Conservation (phyloP, 2,329 filamentous ascomycete species). For the Penicillium sp. region DNA sequence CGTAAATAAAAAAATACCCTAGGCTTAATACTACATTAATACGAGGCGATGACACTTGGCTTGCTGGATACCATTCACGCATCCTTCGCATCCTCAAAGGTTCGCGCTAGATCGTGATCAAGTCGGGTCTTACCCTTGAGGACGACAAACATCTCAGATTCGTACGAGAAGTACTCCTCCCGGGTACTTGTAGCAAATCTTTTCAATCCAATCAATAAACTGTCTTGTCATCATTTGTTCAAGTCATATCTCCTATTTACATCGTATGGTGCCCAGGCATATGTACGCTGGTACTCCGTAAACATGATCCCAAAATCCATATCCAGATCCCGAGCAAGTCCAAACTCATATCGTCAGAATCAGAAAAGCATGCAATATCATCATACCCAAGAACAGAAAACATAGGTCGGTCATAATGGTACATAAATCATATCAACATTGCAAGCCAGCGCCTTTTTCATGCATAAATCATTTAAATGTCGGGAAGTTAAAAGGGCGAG, state of each 20-base stretch:
- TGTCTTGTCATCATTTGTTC: neutral
- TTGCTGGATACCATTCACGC: too few relatives aligned
- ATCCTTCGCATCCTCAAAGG: too few relatives aligned
- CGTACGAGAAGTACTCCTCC: too few relatives aligned
- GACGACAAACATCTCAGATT: too few relatives aligned
- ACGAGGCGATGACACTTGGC: too few relatives aligned
- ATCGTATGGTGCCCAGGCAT: constrained; percentile 12
- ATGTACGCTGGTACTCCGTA: too few relatives aligned
- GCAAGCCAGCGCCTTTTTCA: constrained; percentile 21
- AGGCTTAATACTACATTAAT: too few relatives aligned
- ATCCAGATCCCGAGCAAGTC: constrained; percentile 6
- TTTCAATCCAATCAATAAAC: neutral
- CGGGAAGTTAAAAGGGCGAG: neutral
- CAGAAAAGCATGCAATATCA: constrained; percentile 12
- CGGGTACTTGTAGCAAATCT: neutral
- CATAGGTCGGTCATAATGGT: constrained; percentile 22
- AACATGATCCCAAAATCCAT: neutral
- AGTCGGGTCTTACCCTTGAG: too few relatives aligned
- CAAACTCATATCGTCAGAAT: constrained; percentile 10
- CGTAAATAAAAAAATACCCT: too few relatives aligned
- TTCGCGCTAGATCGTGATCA: too few relatives aligned
- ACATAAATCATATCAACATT: constrained; percentile 24
- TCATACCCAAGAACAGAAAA: constrained; percentile 12
- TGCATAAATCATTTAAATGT: constrained; percentile 16
- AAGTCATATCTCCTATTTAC: constrained; percentile 27